Base-by-base conservation (phyloP, 2,329 filamentous ascomycete species). In the Botrytis elliptica region DNA sequence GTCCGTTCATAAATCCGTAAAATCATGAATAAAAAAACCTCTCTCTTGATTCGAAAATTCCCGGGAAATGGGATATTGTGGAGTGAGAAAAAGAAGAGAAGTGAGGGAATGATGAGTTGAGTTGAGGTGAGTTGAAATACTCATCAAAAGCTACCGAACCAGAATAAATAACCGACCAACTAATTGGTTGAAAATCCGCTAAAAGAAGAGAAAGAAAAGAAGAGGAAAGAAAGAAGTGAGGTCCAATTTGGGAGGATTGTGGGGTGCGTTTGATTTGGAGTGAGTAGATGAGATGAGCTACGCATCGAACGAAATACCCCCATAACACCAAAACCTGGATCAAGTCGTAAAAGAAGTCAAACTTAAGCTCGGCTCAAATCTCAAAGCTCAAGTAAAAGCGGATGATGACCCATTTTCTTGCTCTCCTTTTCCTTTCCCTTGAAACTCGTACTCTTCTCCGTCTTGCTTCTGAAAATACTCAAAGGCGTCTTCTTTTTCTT, bases 331-430 rank as follows among this genome's bases (percentile, higher is more conserved):
- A 16, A 42, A 42, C 12, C 3, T 16, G 12, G 12, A 40, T 14
- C 36, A 8, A 40, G 59, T 3, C 6, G n/a, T 55, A 0, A 18
- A 55, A 3, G 5, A 40, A 14, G 0, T 55, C 3, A 55, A 62
- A 14, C 36, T 40, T 22, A 14, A 42, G 14, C 22, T 2, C 10
- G 7, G 14, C 22, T 2, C 10, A 14, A n/a, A 25, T 4, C 22
- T 55, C 49, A 70, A 52, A 63, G 9, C 29, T 69, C 65, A 29
- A 73, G 40, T 18, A 70, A 55, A 20, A 73, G 60, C 18, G 71
- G 71, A 70, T 73, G 71, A 73, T 73, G 71, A 42, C 57, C 66
- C 60, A 69, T 63, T 7, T 69, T 70, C 66, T 72, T 72, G 3
- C 62, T n/a, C 29, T 72, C 63, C 63, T 59, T 72, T 2, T 68